phyloP scores from a whole-genome alignment of 768 basidiomycete species.

The Lanmaoa rubissima region DNA sequence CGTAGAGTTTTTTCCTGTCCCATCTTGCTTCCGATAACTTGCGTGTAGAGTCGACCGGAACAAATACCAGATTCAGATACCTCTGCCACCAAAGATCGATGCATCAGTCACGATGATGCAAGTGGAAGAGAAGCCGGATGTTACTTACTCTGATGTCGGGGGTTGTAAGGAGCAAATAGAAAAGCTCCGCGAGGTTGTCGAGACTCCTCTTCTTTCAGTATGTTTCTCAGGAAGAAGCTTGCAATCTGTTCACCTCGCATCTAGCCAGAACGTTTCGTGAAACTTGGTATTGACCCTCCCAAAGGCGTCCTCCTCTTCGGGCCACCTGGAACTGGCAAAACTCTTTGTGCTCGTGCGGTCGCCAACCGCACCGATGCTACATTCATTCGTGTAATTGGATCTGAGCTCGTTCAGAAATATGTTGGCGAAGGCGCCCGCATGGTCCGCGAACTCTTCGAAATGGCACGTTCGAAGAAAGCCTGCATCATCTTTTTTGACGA shows the following conservation, averaged over 20 bases:
- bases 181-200: conserved; percentile 97
- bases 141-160: conserved; percentile 96
- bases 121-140: conserved; percentile 97
- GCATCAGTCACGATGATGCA: conserved; percentile 99
- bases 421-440: conserved; percentile 98
- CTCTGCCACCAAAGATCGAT: conserved; percentile 97
- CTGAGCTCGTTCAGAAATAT: conserved; percentile 99
- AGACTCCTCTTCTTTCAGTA: conserved; percentile 91
- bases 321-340: conserved; percentile 98
- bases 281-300: conserved; percentile 97
- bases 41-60: conserved; percentile 80
- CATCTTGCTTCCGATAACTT: conserved; percentile 4
- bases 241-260: conserved; percentile 16
- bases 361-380: conserved; percentile 99
- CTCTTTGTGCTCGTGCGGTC: conserved; percentile 95
- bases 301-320: conserved; percentile 97
- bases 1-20: conserved; percentile 26
- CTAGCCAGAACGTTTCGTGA: conserved; percentile 98
- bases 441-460: conserved; percentile 98
- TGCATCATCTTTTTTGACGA: conserved; percentile 99
- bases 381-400: conserved; percentile 98
- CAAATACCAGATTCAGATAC: conserved; percentile 99
- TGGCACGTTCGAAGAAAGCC: conserved; percentile 98
- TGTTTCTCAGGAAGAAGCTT: conserved; percentile 27
- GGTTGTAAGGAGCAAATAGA: conserved; percentile 99